Base-by-base conservation (phyloP, 2,329 filamentous ascomycete species). In the Aspergillus unguis region DNA sequence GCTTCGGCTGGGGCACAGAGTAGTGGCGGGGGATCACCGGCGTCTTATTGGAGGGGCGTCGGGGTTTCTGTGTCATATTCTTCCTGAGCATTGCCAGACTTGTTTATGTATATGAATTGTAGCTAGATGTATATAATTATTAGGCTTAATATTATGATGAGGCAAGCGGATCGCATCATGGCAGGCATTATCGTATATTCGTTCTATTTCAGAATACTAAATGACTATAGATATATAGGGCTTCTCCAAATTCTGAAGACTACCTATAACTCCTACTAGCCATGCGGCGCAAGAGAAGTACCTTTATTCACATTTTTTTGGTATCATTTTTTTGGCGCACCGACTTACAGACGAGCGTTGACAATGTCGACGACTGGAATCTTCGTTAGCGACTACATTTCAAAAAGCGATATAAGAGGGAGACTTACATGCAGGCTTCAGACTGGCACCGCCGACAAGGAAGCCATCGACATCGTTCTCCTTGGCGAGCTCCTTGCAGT, bases 381-480 rank as follows among this genome's bases (percentile, higher is more conserved):
- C 8, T 3, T 17, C 54, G 54, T 59, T 53, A 59, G 55, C 23
- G 40, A 51, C 11, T 41, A 29, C 23, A 26, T 44, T 43, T 58
- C 52, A 59, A 38, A 28, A 29, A 2, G 48, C 3, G 44, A 44
- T 53, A 44, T 60, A 58, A 37, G 25, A 40, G 35, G 17, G 26
- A 27, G 44, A 69, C 87, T 81, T 78, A 90, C 87, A 96, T 62
- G 90, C 92, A 71, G 92, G 92, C 86, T 97, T 97, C 79, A 97
- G 84, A 74, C 88, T 94, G 71, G 92, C 92, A 75, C 92, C 92
- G 61, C 92, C 92, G 62, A 97, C 92, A 63, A 97, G 83, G 86
- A 97, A 97, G 54, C 94, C 94, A 75, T 99, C 94, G 74, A 99
- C 96, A 75, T 99, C 94, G 60, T 84, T 74, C 84, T 97, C 85